phyloP scores from a whole-genome alignment of 768 basidiomycete genomes.

The Macrolepiota dolichaula region DNA sequence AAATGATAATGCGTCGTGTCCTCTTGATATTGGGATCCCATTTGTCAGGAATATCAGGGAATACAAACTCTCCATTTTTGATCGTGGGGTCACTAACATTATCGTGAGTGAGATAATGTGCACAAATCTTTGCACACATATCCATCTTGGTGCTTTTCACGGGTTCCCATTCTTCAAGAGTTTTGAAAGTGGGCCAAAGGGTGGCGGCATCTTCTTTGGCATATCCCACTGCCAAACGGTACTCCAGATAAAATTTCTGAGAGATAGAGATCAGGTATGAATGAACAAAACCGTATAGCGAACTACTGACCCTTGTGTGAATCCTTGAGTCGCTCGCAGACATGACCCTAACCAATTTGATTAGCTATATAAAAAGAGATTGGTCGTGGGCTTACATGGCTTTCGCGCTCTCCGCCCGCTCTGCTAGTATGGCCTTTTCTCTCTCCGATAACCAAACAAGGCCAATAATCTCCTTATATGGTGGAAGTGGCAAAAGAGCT shows the following conservation, averaged over 20 bases:
- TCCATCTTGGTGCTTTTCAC: neutral
- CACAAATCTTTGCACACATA: neutral
- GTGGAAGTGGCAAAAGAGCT: no score
- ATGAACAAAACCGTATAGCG: no score
- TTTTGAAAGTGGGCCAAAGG: neutral
- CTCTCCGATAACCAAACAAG: no score
- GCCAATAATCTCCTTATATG: no score
- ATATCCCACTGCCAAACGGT: neutral
- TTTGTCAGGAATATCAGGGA: neutral
- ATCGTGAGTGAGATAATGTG: neutral
- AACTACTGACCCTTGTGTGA: no score
- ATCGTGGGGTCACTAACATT: neutral
- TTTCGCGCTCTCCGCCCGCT: no score
- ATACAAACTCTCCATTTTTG: neutral
- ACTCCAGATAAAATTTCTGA: neutral
- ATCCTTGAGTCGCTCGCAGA: no score
- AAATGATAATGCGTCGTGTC: neutral
- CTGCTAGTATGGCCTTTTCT: no score
- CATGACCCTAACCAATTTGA: no score
- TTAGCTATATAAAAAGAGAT: no score
- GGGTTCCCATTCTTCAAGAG: neutral
- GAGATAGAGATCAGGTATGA: neutral
- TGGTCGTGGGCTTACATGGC: no score
- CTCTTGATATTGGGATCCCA: neutral
- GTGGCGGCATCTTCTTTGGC: neutral